phyloP scores from a whole-genome alignment of 208 protist species.

The Angomonas ambiguus region DNA sequence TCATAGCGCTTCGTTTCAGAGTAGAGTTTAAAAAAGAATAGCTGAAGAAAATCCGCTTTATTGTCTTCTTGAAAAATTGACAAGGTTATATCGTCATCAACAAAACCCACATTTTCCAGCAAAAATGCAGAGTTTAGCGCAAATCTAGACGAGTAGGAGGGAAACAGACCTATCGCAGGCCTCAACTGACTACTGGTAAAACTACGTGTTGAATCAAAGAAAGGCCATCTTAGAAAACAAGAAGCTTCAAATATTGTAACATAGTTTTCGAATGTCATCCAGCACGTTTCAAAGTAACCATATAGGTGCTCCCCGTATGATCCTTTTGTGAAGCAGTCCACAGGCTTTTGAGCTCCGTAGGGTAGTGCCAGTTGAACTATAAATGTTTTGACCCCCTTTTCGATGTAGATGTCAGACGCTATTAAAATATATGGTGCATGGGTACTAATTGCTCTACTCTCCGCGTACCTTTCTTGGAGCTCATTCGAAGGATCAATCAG shows the following conservation, averaged over 20 bases:
- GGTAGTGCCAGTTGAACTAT: background rate
- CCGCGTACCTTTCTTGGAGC: background rate
- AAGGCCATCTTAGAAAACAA: slow-evolving; percentile 53
- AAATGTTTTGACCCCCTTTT: background rate
- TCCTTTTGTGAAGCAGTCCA: slow-evolving; percentile 14
- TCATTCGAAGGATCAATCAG: background rate
- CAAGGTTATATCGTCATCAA: slow-evolving; percentile 31
- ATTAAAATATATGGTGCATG: background rate
- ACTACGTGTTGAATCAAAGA: slow-evolving; percentile 31
- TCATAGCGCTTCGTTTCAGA: slow-evolving; percentile 26
- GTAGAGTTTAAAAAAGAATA: slow-evolving; percentile 29
- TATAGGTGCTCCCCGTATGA: slow-evolving; percentile 11
- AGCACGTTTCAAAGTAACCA: slow-evolving; percentile 35
- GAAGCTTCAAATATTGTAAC: slow-evolving; percentile 37
- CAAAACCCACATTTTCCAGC: slow-evolving; percentile 36
- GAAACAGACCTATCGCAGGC: background rate
- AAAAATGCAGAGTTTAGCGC: slow-evolving; percentile 17
- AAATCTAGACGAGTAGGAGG: background rate
- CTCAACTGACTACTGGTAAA: background rate
- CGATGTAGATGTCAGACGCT: background rate
- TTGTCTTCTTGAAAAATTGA: slow-evolving; percentile 14
- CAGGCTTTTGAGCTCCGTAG: slow-evolving; percentile 3
- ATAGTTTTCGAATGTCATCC: slow-evolving; percentile 62
- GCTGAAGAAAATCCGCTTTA: slow-evolving; percentile 4
- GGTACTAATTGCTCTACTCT: background rate